A percentile compares a stretch with the other conserved stretches of the same genome.
These are phyloP conservation scores for Neurospora tetraspora DNA, from an alignment of 495 filamentous ascomycete genomes.

Conservation along the genomic window DNA sequence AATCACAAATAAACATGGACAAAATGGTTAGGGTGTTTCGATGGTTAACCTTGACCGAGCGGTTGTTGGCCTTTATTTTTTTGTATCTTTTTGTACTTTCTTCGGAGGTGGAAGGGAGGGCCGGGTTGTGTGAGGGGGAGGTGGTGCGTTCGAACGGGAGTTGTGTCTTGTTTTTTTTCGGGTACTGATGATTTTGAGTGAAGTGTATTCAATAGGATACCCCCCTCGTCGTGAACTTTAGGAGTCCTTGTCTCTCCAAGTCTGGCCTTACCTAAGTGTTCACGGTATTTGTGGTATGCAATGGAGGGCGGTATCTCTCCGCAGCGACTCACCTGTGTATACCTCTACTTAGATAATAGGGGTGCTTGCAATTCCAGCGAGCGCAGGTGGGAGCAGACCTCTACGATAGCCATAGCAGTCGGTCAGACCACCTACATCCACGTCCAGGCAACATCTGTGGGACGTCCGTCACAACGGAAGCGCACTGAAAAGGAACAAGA, in stretches of 20 bases:
- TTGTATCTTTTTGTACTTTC: background rate
- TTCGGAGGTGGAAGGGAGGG: background rate
- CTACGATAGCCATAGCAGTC: background rate
- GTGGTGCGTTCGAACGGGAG: background rate
- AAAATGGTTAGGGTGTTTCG: background rate
- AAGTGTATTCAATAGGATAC: background rate
- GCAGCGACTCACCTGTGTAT: background rate
- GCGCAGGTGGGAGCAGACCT: background rate
- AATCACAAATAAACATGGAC: background rate
- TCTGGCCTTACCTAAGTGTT: background rate
- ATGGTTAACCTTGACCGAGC: background rate
- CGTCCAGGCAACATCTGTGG: background rate
- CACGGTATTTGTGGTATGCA: background rate
- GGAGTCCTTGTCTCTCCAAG: background rate
- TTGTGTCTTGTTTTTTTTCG: background rate
- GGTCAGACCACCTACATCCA: background rate
- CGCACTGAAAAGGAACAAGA: background rate
- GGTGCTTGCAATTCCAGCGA: background rate
- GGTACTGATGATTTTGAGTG: background rate
- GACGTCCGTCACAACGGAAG: background rate
- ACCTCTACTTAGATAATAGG: background rate
- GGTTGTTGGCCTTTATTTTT: background rate
- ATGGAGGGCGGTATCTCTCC: background rate
- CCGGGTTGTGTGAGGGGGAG: background rate
- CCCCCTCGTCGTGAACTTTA: background rate